Conservation (phyloP, 805 yeast genomes). For the Yarrowia sp. region DNA sequence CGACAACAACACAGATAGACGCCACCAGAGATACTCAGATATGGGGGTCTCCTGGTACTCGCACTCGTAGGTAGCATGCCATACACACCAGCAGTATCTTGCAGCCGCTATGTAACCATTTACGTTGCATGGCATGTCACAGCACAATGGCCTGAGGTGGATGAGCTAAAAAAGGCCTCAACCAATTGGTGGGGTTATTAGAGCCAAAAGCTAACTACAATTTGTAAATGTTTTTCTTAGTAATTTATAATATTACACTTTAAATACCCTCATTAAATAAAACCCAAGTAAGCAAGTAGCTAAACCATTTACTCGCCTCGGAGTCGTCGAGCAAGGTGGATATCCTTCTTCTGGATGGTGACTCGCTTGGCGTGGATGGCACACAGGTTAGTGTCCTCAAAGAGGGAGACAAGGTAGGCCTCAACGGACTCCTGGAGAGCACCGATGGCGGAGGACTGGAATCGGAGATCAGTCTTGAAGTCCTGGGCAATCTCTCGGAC, state of each 20-base stretch:
- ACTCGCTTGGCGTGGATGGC: conserved; percentile 94
- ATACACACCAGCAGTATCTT: too few relatives aligned
- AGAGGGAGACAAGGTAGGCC: conserved; percentile 80
- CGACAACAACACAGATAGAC: background rate
- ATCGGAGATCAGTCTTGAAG: conserved; percentile 81
- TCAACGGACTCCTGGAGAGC: conserved; percentile 88
- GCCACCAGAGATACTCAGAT: background rate
- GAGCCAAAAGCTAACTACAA: too few relatives aligned
- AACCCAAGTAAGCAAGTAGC: conserved; percentile 31
- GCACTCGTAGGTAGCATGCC: too few relatives aligned
- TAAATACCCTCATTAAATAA: conserved; percentile 23
- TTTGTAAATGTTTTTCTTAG: background rate
- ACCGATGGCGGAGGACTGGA: conserved; percentile 87
- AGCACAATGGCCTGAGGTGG: too few relatives aligned
- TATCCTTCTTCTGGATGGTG: conserved; percentile 87
- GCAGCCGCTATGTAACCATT: too few relatives aligned
- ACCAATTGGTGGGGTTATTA: too few relatives aligned
- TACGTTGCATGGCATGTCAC: too few relatives aligned
- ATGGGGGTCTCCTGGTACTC: too few relatives aligned
- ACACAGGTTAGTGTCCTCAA: conserved; percentile 88
- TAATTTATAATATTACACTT: conserved; percentile 15
- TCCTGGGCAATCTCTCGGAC: conserved; percentile 88
- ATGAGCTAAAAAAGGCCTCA: too few relatives aligned
- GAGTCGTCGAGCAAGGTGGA: conserved; percentile 86
- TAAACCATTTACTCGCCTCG: conserved; percentile 74